Percentiles rank a stretch among this genome's conserved stretches.
phyloP scores from a whole-genome alignment of 768 basidiomycete genomes.

The Russula olivacea region DNA sequence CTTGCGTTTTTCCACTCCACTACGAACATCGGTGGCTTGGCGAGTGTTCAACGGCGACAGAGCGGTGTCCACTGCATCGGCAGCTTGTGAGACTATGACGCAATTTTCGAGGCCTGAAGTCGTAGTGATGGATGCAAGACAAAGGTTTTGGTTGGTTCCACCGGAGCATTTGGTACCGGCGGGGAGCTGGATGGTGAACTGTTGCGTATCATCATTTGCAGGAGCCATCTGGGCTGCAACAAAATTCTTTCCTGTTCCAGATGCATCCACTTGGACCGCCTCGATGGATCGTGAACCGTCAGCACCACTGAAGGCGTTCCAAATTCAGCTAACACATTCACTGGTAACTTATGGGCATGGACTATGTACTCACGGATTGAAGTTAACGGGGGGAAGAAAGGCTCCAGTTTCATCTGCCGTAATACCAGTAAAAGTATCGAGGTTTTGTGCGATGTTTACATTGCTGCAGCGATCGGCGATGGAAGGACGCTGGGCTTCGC shows the following conservation, averaged over 20 bases:
- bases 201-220: slow-evolving; percentile 34
- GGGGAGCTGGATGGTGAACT: slow-evolving; percentile 42
- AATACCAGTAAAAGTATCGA: slow-evolving; percentile 35
- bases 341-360: no score
- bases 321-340: no score
- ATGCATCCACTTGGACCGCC: neutral
- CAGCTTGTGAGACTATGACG: slow-evolving; percentile 38
- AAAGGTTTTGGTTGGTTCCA: slow-evolving; percentile 40
- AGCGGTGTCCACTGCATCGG: neutral
- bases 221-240: slow-evolving; percentile 42
- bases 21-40: neutral
- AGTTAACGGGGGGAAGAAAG: slow-evolving; percentile 37
- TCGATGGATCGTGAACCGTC: no score
- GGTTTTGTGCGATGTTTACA: slow-evolving; percentile 36
- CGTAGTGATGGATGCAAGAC: slow-evolving; percentile 47
- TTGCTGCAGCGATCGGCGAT: slow-evolving; percentile 39
- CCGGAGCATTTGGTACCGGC: slow-evolving; percentile 47
- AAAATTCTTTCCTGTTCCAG: slow-evolving; percentile 30
- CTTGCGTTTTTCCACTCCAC: neutral
- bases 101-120: slow-evolving; percentile 51
- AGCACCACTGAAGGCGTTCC: no score
- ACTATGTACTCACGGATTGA: no score
- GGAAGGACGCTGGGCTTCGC: slow-evolving; percentile 31
- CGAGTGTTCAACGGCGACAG: neutral
- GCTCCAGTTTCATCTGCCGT: slow-evolving; percentile 35